A percentile compares a stretch with the other conserved stretches of the same genome.
Conservation (phyloP, 352 stramenopile genomes). For the Pythium scleroteichum region DNA sequence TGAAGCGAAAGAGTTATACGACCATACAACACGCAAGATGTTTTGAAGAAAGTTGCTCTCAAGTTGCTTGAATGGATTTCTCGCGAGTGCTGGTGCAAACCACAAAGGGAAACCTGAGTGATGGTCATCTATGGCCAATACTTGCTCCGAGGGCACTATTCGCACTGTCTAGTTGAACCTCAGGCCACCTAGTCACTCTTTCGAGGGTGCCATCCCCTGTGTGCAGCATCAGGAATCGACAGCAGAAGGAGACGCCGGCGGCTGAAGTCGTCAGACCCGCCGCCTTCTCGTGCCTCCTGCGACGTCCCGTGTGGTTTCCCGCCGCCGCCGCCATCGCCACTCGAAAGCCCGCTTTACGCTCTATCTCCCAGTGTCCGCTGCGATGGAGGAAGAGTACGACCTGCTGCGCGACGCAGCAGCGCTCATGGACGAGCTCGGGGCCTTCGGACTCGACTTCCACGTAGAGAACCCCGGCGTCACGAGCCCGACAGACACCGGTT, state of each 20-base stretch:
- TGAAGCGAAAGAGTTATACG: constrained; percentile 23
- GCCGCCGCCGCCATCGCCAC: no score
- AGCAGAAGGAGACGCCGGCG: no score
- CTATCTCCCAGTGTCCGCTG: background rate
- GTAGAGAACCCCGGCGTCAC: background rate
- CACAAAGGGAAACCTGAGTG: constrained; percentile 13
- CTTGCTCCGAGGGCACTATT: background rate
- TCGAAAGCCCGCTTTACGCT: background rate
- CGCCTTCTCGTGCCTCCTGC: no score
- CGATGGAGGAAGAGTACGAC: constrained; percentile 27
- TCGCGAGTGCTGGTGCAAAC: constrained; percentile 18
- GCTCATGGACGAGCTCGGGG: constrained; percentile 26
- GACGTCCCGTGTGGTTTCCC: no score
- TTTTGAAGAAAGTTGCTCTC: constrained; percentile 8
- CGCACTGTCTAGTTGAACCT: constrained; percentile 13
- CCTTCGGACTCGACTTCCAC: constrained; percentile 26
- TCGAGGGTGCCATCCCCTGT: background rate
- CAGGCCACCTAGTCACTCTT: background rate
- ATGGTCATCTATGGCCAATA: constrained; percentile 8
- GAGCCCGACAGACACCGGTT: constrained; percentile 22
- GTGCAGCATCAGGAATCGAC: no score
- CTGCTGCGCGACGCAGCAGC: constrained; percentile 23
- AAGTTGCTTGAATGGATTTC: background rate
- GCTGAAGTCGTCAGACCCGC: no score
- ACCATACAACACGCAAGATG: constrained; percentile 18